These are phyloP conservation scores for Ophiorrhiza pumila DNA, from an alignment of 257 asterid genomes.

Conservation along the genomic window DNA sequence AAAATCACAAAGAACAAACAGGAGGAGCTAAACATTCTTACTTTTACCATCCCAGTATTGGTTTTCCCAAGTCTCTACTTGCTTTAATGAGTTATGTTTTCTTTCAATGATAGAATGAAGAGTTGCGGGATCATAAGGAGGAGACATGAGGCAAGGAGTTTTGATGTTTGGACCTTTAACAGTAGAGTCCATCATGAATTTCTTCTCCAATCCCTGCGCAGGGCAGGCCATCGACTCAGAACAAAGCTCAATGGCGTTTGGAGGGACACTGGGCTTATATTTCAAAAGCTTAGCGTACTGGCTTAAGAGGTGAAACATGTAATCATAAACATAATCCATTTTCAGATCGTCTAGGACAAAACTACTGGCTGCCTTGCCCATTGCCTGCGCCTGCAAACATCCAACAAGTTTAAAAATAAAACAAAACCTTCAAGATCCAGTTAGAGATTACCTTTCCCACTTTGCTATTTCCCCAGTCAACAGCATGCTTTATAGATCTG, in stretches of 20 bases:
- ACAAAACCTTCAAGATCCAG: not conserved
- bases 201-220: conserved; percentile 41
- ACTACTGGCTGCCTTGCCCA: conserved; percentile 53
- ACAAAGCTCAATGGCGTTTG: conserved; percentile 56
- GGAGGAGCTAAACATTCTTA: conserved; percentile 21
- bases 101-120: conserved; percentile 36
- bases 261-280: conserved; percentile 60
- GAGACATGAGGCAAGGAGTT: conserved; percentile 59
- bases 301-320: conserved; percentile 61
- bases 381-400: conserved; percentile 54
- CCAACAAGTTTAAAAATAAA: not conserved
- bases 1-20: not conserved
- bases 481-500: conserved; percentile 77
- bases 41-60: conserved; percentile 43
- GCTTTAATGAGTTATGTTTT: conserved; percentile 33
- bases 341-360: conserved; percentile 51
- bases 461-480: conserved; percentile 81
- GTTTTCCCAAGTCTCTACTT: conserved; percentile 59
- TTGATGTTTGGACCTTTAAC: conserved; percentile 41
- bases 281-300: conserved; percentile 65
- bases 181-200: conserved; percentile 60
- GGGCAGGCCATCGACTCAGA: conserved; percentile 66
- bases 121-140: conserved; percentile 52
- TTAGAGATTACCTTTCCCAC: conserved; percentile 37
- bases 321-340: conserved; percentile 72